Percentiles rank a stretch among this genome's conserved stretches.
phyloP scores from a whole-genome alignment of 2,329 filamentous ascomycete species.

The Microsporum audouinii region DNA sequence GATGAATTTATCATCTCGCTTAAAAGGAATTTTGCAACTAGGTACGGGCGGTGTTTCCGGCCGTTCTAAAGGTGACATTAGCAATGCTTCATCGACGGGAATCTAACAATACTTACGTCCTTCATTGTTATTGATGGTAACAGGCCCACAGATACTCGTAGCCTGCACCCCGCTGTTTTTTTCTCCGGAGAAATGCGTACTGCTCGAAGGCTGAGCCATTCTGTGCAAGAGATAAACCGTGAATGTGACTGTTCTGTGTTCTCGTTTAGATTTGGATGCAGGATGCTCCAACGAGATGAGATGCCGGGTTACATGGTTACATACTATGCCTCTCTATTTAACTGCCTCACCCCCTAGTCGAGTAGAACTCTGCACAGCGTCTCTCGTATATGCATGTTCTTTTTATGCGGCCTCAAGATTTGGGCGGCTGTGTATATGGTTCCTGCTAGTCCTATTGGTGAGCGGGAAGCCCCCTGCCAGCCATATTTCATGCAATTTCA shows the following conservation, averaged over 20 bases:
- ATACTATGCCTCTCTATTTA: background rate
- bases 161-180: background rate
- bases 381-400: too few relatives aligned
- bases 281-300: background rate
- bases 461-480: background rate
- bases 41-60: constrained; percentile 12
- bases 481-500: background rate
- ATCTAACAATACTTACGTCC: background rate
- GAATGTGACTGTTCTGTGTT: background rate
- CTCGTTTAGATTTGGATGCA: background rate
- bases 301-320: background rate
- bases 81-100: background rate
- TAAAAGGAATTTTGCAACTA: constrained; percentile 22
- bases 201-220: background rate
- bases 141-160: background rate
- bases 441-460: background rate
- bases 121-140: background rate
- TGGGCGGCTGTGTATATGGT: background rate
- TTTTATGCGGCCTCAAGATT: too few relatives aligned
- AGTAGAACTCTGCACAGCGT: too few relatives aligned
- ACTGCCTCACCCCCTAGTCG: too few relatives aligned
- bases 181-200: background rate
- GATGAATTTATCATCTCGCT: constrained; percentile 4
- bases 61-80: background rate
- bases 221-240: background rate